Evolutionary conservation across 2,329 filamentous ascomycete genomes (phyloP).

Genomic region (Didymella pomorum): DNA sequence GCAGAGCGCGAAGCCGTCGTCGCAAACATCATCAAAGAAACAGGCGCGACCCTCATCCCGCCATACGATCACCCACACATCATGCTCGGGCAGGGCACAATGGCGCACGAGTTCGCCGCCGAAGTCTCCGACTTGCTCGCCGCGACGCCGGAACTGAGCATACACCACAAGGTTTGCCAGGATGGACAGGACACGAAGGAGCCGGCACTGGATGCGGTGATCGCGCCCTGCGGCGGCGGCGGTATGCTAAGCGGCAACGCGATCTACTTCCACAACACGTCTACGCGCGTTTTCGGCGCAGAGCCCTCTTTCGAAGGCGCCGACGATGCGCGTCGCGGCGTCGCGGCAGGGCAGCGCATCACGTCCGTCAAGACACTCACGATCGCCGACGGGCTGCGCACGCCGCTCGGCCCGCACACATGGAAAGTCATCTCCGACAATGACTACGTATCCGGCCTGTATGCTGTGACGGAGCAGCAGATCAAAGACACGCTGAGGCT

Average conservation of each 20-base stretch:
- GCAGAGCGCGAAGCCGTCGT: constrained; percentile 83
- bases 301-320: constrained; percentile 85
- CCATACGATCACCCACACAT: constrained; percentile 94
- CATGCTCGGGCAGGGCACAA: constrained; percentile 91
- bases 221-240: constrained; percentile 86
- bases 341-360: constrained; percentile 70
- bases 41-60: constrained; percentile 80
- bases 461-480: constrained; percentile 79
- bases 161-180: constrained; percentile 1
- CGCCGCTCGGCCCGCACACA: constrained; percentile 77
- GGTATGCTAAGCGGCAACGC: constrained; percentile 87
- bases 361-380: constrained; percentile 76
- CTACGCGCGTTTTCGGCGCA: constrained; percentile 81
- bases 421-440: constrained; percentile 80
- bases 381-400: constrained; percentile 87
- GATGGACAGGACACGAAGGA: neutral
- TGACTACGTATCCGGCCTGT: constrained; percentile 74
- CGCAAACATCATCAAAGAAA: constrained; percentile 71
- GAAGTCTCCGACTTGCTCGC: constrained; percentile 69
- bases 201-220: constrained; percentile 60
- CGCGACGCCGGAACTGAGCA: constrained; percentile 23
- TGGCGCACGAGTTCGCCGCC: constrained; percentile 79
- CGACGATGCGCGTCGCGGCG: constrained; percentile 80
- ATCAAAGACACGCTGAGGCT: constrained; percentile 79
- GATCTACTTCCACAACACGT: constrained; percentile 74